Evolutionary conservation across 2,329 filamentous ascomycete genomes (phyloP).

Genomic region (Lecanosticta acicola): DNA sequence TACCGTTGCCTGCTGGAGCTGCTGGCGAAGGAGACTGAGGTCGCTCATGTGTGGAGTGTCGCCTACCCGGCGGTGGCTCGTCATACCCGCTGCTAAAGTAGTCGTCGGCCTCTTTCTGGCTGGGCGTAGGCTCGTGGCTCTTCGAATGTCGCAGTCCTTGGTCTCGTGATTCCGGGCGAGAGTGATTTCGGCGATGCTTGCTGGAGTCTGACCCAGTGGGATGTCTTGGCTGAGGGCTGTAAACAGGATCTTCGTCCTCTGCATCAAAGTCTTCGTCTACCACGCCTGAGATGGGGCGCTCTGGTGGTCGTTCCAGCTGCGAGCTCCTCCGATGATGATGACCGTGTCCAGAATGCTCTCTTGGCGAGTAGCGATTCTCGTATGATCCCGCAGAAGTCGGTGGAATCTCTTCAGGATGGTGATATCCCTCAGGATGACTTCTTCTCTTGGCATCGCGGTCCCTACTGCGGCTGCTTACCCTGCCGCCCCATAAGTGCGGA

Average conservation of each 20-base stretch:
- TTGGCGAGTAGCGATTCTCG: slow-evolving; percentile 12
- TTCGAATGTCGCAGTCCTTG: slow-evolving; percentile 37
- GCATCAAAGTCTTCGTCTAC: slow-evolving; percentile 17
- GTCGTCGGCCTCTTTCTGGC: slow-evolving; percentile 27
- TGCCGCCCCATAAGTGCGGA: slow-evolving; percentile 34
- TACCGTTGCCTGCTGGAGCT: slow-evolving; percentile 11
- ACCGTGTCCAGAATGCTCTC: slow-evolving; percentile 15
- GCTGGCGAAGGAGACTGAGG: slow-evolving; percentile 17
- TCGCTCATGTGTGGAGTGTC: slow-evolving; percentile 19
- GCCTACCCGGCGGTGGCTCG: slow-evolving; percentile 11
- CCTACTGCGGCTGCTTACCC: slow-evolving; percentile 22
- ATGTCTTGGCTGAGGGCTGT: slow-evolving; percentile 12
- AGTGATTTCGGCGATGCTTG: slow-evolving; percentile 13
- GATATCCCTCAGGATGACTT: slow-evolving; percentile 21
- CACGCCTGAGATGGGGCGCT: slow-evolving; percentile 9
- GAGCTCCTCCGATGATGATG: slow-evolving; percentile 14
- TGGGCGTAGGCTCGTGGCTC: slow-evolving; percentile 38
- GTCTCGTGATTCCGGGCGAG: slow-evolving; percentile 13
- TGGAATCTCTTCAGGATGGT: slow-evolving; percentile 19
- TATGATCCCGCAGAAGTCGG: slow-evolving; percentile 11
- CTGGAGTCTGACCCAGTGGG: slow-evolving; percentile 14
- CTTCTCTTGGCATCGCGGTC: slow-evolving; percentile 22
- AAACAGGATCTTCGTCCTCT: slow-evolving; percentile 12
- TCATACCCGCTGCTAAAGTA: slow-evolving; percentile 18
- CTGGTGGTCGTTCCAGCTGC: slow-evolving; percentile 13